These are phyloP conservation scores for Claviceps purpurea DNA, from an alignment of 2,329 filamentous ascomycete species.

Conservation along the genomic window DNA sequence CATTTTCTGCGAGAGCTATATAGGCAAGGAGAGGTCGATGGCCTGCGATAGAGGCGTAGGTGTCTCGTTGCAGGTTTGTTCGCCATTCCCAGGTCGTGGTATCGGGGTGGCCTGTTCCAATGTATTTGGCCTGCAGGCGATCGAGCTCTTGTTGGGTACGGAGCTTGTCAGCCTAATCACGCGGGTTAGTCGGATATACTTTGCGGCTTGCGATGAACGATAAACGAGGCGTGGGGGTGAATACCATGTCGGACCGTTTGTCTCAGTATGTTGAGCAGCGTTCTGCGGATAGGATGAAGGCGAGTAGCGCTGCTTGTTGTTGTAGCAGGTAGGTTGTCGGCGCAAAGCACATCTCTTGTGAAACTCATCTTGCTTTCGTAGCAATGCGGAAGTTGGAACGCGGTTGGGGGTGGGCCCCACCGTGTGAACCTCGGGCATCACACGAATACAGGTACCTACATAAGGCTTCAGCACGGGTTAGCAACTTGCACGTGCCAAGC, in stretches of 20 bases:
- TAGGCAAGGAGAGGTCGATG: conserved; percentile 82
- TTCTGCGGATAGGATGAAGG: neutral
- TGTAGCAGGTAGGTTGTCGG: neutral
- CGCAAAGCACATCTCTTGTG: neutral
- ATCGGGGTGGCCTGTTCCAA: conserved; percentile 92
- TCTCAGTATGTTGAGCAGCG: neutral
- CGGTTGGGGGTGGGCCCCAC: too few relatives aligned
- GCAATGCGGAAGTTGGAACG: too few relatives aligned
- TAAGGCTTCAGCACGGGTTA: too few relatives aligned
- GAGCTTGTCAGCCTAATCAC: conserved; percentile 76
- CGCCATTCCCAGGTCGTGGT: conserved; percentile 97
- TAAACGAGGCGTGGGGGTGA: neutral
- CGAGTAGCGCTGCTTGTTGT: neutral
- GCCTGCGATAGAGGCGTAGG: conserved; percentile 75
- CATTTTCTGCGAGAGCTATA: conserved; percentile 79
- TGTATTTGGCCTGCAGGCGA: conserved; percentile 85
- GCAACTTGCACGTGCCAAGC: too few relatives aligned
- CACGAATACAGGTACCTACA: too few relatives aligned
- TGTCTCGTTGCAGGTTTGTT: conserved; percentile 90
- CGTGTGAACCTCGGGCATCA: too few relatives aligned
- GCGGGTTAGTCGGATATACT: neutral
- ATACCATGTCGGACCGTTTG: neutral
- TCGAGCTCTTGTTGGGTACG: conserved; percentile 96
- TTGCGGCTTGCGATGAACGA: neutral
- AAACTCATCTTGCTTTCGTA: neutral